phyloP scores from a whole-genome alignment of 2,329 filamentous ascomycete species.

The Sordariomycetes sp. region DNA sequence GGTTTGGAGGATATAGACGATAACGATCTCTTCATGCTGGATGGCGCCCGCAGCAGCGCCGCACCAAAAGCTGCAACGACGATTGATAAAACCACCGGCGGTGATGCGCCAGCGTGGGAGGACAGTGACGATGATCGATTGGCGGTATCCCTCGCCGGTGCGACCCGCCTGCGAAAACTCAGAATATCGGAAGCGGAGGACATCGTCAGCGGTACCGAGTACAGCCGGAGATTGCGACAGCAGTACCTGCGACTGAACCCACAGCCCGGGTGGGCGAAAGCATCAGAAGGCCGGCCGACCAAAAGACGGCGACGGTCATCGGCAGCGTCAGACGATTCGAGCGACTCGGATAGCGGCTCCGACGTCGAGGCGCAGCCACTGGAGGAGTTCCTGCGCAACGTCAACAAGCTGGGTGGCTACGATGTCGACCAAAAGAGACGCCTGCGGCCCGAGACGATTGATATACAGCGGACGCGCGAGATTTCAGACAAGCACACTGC shows the following conservation, averaged over 20 bases:
- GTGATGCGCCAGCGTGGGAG: slow-evolving; percentile 63
- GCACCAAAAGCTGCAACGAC: slow-evolving; percentile 14
- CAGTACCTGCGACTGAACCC: slow-evolving; percentile 60
- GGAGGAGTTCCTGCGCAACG: slow-evolving; percentile 69
- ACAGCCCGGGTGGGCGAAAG: slow-evolving; percentile 48
- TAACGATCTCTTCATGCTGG: slow-evolving; percentile 77
- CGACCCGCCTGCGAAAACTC: slow-evolving; percentile 72
- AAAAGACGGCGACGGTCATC: slow-evolving; percentile 41
- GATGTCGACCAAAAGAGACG: slow-evolving; percentile 51
- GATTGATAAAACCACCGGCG: slow-evolving; percentile 7
- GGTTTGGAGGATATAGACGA: slow-evolving; percentile 61
- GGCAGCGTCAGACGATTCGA: slow-evolving; percentile 33
- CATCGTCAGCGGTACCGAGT: slow-evolving; percentile 77
- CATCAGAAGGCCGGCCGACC: slow-evolving; percentile 34
- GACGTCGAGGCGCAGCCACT: slow-evolving; percentile 66
- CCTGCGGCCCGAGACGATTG: slow-evolving; percentile 76
- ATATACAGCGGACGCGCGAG: slow-evolving; percentile 84
- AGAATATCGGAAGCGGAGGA: slow-evolving; percentile 76
- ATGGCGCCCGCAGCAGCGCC: slow-evolving; percentile 48
- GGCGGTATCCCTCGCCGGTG: slow-evolving; percentile 69
- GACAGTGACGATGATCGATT: slow-evolving; percentile 94
- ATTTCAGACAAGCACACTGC: slow-evolving; percentile 72
- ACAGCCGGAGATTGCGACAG: slow-evolving; percentile 67
- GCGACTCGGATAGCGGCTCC: slow-evolving; percentile 48
- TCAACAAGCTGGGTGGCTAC: slow-evolving; percentile 53